Evolutionary conservation across 2,329 filamentous ascomycete genomes (phyloP), one percentile per base, ranked within the genome.

Genomic region (Cladobotryum protrusum): DNA sequence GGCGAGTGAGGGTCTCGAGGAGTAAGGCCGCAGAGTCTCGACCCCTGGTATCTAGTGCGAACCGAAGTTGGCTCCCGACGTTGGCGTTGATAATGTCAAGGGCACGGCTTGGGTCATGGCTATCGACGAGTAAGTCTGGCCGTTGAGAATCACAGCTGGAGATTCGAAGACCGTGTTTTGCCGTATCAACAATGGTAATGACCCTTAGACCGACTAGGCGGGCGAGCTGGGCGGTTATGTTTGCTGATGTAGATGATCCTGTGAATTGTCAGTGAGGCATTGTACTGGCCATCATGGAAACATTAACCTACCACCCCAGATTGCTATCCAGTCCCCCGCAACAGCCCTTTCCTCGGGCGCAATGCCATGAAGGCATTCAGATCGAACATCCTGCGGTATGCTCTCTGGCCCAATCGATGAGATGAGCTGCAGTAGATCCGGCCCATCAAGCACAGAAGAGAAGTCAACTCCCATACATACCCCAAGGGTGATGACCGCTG

Each of bases 391-490:
- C 3, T 67, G 56, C 0, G 86, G 78, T 2, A 89, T 68, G 0
- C 61, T 56, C 0, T 76, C 68, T 0, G 68, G 63, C 0, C 76
- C 62, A 0, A 84, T 56, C 4, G 56, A 57, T 4, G 72, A 67
- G 1, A 86, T 68, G 0, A 82, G 64, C 0, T 67, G 62, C 1
- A 78, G 65, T 5, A 89, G 64, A 60, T 89, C 75, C 0, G 85
- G 84, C 0, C 85, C 83, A 3, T 63, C 58, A 3, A 69, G 69
- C 2, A 76, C 60, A n/a, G 45, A 35, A 1, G 67, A 69, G 54
- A 89, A 87, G 61, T 85, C 78, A 3, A 88, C 62, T 1, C 87
- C 86, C 54, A 88, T 76, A 56, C 82, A 89, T 35, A 89, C 73
- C 0, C 85, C 85, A 0, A 90, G 64, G 0, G 82, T 78, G 1